Percentiles rank a stretch among this genome's conserved stretches.
phyloP scores from a whole-genome alignment of 257 asterid genomes.

The Lithospermum erythrorhizon region DNA sequence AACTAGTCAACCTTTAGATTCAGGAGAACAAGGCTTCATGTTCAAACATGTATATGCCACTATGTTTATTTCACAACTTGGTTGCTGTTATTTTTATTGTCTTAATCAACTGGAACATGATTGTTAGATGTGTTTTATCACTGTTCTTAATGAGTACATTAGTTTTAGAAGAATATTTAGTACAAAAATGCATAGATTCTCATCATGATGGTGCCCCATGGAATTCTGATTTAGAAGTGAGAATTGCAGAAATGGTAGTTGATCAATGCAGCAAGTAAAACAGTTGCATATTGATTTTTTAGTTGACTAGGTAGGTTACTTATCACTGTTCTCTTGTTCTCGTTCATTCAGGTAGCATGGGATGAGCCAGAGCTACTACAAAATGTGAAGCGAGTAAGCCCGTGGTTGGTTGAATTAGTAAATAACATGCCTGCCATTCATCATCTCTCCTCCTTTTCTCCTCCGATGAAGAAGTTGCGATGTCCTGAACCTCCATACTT shows the following conservation, averaged over 20 bases:
- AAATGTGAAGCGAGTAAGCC: slow-evolving; percentile 64
- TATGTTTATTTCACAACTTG: neutral
- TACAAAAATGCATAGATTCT: neutral
- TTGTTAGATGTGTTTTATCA: too few species aligned
- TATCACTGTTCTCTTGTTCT: neutral
- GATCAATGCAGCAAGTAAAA: neutral
- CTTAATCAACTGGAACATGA: too few species aligned
- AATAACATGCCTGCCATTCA: slow-evolving; percentile 39
- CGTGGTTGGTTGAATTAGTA: slow-evolving; percentile 77
- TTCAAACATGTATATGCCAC: neutral
- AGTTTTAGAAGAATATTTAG: neutral
- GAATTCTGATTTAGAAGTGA: neutral
- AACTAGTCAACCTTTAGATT: neutral
- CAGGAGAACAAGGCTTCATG: neutral
- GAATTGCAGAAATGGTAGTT: neutral
- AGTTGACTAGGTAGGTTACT: neutral
- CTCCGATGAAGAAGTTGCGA: slow-evolving; percentile 61
- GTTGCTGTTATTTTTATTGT: too few species aligned
- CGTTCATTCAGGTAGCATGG: slow-evolving; percentile 45
- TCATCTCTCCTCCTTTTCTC: slow-evolving; percentile 46
- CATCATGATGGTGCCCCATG: neutral
- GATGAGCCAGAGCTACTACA: slow-evolving; percentile 79
- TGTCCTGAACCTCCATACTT: slow-evolving; percentile 44
- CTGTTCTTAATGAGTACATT: neutral
- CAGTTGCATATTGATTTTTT: too few species aligned